These are phyloP conservation scores for Candida tallmaniae DNA, from an alignment of 805 yeast genomes.

Conservation along the genomic window DNA sequence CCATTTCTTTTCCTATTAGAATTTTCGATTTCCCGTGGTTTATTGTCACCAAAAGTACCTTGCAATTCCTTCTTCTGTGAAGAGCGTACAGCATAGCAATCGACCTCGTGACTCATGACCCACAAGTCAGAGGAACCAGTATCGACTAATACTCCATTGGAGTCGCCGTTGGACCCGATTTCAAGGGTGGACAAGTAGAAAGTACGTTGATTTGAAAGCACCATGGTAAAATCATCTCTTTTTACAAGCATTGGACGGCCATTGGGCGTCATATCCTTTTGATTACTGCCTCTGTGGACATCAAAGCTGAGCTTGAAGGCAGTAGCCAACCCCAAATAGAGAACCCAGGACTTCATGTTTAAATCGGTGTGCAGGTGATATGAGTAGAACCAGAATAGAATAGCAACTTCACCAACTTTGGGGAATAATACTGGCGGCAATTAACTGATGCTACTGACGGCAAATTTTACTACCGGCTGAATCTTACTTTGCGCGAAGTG, in stretches of 20 bases:
- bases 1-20: slow-evolving; percentile 2
- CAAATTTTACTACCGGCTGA: too few species aligned
- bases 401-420: too few species aligned
- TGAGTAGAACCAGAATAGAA: too few species aligned
- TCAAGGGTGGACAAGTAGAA: slow-evolving; percentile 24
- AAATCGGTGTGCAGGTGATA: too few species aligned
- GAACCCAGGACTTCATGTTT: too few species aligned
- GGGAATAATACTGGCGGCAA: too few species aligned
- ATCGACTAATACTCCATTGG: slow-evolving; percentile 30
- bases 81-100: slow-evolving; percentile 13
- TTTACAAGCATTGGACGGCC: slow-evolving; percentile 7
- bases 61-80: neutral
- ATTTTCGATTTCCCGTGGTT: too few species aligned
- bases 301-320: slow-evolving; percentile 11
- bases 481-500: too few species aligned
- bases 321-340: too few species aligned
- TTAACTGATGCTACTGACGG: too few species aligned
- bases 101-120: slow-evolving; percentile 32
- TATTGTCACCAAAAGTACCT: neutral
- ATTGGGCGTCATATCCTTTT: slow-evolving; percentile 7
- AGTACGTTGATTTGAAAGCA: slow-evolving; percentile 19
- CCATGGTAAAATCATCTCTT: slow-evolving; percentile 12
- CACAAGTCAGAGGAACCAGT: slow-evolving; percentile 43
- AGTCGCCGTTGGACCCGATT: slow-evolving; percentile 27
- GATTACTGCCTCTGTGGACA: slow-evolving; percentile 11